phyloP scores from a whole-genome alignment of 2,329 filamentous ascomycete species.

The Pseudogymnoascus destructans region DNA sequence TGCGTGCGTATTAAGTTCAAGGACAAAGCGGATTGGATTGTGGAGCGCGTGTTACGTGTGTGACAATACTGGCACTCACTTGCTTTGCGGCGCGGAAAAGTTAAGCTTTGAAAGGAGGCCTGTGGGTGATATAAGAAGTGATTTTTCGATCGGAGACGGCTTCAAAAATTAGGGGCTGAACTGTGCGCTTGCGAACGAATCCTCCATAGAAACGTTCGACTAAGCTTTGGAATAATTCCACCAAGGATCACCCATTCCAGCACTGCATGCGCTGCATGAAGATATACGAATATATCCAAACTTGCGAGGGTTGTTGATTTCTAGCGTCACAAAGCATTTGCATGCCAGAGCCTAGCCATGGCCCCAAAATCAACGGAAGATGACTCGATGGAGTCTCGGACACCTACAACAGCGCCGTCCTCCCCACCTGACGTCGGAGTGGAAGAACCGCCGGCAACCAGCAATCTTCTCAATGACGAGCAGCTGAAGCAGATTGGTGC shows the following conservation, averaged over 20 bases:
- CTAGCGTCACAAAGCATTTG: neutral
- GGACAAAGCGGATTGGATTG: neutral
- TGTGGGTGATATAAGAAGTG: neutral
- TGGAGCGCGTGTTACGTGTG: neutral
- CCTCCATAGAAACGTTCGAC: neutral
- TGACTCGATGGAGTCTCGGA: slow-evolving; percentile 5
- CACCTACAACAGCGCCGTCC: slow-evolving; percentile 7
- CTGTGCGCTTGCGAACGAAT: neutral
- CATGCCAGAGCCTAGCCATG: neutral
- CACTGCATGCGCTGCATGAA: neutral
- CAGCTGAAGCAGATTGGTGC: slow-evolving; percentile 18
- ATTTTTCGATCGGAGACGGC: neutral
- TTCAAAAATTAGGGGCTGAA: neutral
- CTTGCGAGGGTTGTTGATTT: neutral
- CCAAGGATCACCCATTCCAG: neutral
- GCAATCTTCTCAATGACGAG: slow-evolving; percentile 16
- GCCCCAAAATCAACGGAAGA: neutral
- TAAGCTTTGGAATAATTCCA: neutral
- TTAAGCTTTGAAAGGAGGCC: neutral
- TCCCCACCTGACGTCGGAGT: slow-evolving; percentile 1
- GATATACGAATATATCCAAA: neutral
- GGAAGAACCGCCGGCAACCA: slow-evolving; percentile 1
- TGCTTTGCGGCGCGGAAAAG: neutral
- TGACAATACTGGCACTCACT: neutral
- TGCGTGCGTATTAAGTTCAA: neutral